Conservation (phyloP, 2,329 filamentous ascomycete genomes). For the Metarhizium brunneum region DNA sequence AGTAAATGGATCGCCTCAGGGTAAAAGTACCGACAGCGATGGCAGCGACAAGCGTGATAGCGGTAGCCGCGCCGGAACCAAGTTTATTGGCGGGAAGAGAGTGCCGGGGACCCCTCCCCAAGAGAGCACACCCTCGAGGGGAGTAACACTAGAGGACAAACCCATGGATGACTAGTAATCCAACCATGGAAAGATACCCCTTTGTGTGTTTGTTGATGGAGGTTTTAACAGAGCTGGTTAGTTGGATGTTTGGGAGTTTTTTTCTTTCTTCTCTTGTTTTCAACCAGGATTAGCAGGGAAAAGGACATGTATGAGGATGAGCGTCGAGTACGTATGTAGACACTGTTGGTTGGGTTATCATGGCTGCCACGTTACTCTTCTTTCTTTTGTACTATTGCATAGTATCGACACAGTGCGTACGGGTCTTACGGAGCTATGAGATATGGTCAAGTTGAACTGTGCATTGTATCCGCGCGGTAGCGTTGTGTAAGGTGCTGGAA, state of each 20-base stretch:
- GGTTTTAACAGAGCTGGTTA: neutral
- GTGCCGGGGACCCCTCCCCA: constrained; percentile 21
- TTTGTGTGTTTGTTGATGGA: neutral
- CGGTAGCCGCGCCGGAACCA: constrained; percentile 34
- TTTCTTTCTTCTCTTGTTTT: neutral
- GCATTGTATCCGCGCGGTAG: neutral
- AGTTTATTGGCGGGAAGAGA: constrained; percentile 42
- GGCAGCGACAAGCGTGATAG: constrained; percentile 53
- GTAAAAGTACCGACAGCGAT: constrained; percentile 15
- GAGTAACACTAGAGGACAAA: constrained; percentile 42
- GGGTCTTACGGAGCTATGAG: neutral
- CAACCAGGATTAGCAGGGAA: neutral
- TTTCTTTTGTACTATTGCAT: neutral
- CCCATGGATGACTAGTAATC: constrained; percentile 39
- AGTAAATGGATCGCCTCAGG: constrained; percentile 30
- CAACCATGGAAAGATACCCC: neutral
- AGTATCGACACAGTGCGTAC: neutral
- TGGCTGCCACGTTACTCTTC: neutral
- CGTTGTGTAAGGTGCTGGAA: neutral
- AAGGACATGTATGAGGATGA: neutral
- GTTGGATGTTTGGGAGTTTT: neutral
- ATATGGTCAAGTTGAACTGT: neutral
- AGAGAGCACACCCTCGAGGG: constrained; percentile 24
- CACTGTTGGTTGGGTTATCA: neutral
- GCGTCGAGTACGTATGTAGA: neutral